Evolutionary conservation across 768 basidiomycete genomes (phyloP).

Genomic region (Leccinum subgranulosum): DNA sequence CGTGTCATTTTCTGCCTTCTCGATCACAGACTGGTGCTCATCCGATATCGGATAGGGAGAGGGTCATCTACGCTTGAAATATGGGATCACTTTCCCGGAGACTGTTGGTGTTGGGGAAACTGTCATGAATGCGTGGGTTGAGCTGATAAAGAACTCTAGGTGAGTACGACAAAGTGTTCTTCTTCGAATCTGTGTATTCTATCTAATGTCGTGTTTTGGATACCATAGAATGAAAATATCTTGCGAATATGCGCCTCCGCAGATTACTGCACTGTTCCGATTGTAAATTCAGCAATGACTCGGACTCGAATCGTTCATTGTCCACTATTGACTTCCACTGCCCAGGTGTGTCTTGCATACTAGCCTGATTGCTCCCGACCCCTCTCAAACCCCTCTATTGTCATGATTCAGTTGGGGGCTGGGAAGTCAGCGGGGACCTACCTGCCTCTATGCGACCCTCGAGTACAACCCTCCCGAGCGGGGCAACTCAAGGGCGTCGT

Average conservation of each 20-base stretch:
- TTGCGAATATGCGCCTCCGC: background rate
- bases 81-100: background rate
- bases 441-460: too few species aligned
- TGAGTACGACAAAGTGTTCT: background rate
- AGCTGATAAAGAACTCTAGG: background rate
- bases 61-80: background rate
- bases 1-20: background rate
- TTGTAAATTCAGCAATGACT: background rate
- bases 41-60: background rate
- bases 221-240: background rate
- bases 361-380: constrained; percentile 65
- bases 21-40: background rate
- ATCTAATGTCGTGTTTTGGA: background rate
- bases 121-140: background rate
- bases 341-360: constrained; percentile 49
- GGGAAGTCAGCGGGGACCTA: too few species aligned
- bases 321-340: background rate
- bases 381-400: constrained; percentile 67
- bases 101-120: background rate
- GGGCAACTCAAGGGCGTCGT: too few species aligned
- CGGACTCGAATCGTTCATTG: background rate
- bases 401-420: constrained; percentile 42
- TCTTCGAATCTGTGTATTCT: background rate
- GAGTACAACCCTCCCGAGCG: too few species aligned
- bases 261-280: background rate